These are phyloP conservation scores for Claviceps africana DNA, from an alignment of 2,329 filamentous ascomycete species.

Conservation along the genomic window DNA sequence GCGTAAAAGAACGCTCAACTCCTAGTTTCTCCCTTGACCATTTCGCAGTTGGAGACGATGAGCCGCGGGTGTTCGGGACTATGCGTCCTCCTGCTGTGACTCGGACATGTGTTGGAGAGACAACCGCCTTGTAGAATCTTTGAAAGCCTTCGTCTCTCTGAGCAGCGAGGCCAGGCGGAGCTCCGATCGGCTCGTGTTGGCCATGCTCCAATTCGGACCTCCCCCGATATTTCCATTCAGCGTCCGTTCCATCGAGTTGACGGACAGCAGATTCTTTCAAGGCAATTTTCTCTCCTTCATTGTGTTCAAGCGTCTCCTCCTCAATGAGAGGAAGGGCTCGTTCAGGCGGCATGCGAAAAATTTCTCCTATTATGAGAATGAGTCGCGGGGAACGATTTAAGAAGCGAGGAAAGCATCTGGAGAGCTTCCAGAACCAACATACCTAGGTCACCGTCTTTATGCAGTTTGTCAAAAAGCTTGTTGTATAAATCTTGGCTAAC, in stretches of 20 bases:
- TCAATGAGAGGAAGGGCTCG: slow-evolving; percentile 17
- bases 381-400: background rate
- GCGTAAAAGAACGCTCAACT: slow-evolving; percentile 10
- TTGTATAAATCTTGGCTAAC: slow-evolving; percentile 15
- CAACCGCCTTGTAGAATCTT: slow-evolving; percentile 53
- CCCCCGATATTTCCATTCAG: slow-evolving; percentile 31
- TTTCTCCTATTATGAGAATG: slow-evolving; percentile 13
- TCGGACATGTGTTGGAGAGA: slow-evolving; percentile 51
- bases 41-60: slow-evolving; percentile 38
- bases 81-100: slow-evolving; percentile 55
- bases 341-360: slow-evolving; percentile 17
- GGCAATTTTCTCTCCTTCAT: slow-evolving; percentile 1
- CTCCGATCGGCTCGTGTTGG: slow-evolving; percentile 34
- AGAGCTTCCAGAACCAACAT: slow-evolving; percentile 6
- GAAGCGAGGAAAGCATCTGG: background rate
- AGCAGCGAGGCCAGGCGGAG: slow-evolving; percentile 36
- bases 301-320: slow-evolving; percentile 14
- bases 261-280: slow-evolving; percentile 11
- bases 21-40: slow-evolving; percentile 27
- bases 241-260: slow-evolving; percentile 26
- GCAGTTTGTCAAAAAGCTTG: slow-evolving; percentile 20
- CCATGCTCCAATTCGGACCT: slow-evolving; percentile 29
- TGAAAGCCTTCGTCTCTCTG: slow-evolving; percentile 53
- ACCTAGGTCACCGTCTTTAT: slow-evolving; percentile 28
- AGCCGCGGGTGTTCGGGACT: slow-evolving; percentile 47